phyloP scores from a whole-genome alignment of 495 filamentous ascomycete species.

The Xylaria longipes region DNA sequence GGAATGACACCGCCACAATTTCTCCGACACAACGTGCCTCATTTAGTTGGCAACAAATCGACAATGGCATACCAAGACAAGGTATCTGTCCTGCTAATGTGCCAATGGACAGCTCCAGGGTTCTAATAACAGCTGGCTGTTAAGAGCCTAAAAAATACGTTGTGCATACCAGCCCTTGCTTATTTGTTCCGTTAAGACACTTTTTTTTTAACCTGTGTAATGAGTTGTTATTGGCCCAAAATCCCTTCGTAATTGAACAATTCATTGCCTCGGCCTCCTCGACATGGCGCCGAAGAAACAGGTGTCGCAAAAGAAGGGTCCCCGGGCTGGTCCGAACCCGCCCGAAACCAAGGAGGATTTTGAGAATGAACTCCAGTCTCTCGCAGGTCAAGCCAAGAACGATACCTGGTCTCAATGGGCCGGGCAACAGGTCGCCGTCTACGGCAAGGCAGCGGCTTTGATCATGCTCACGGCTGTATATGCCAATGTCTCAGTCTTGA shows the following conservation, averaged over 20 bases:
- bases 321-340: slow-evolving; percentile 30
- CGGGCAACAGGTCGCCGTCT: slow-evolving; percentile 46
- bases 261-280: slow-evolving; percentile 3
- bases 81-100: slow-evolving; percentile 22
- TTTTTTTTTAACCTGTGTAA: slow-evolving; percentile 7
- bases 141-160: slow-evolving; percentile 25
- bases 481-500: slow-evolving; percentile 75
- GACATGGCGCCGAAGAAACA: slow-evolving; percentile 41
- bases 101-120: background rate
- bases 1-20: slow-evolving; percentile 27
- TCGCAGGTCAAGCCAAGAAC: slow-evolving; percentile 58
- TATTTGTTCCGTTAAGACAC: background rate
- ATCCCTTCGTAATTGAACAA: background rate
- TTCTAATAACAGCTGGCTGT: slow-evolving; percentile 39
- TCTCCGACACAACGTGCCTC: slow-evolving; percentile 16
- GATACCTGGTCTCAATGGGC: slow-evolving; percentile 48
- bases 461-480: slow-evolving; percentile 74
- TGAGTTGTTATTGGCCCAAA: background rate
- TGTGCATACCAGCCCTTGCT: background rate
- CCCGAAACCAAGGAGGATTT: slow-evolving; percentile 54
- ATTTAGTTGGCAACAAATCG: slow-evolving; percentile 4
- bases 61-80: slow-evolving; percentile 1
- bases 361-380: slow-evolving; percentile 55
- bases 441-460: slow-evolving; percentile 49
- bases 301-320: slow-evolving; percentile 29